These are phyloP conservation scores for Polytrichum commune DNA, from an alignment of 225 moss, liverwort and hornwort species.

Conservation along the genomic window DNA sequence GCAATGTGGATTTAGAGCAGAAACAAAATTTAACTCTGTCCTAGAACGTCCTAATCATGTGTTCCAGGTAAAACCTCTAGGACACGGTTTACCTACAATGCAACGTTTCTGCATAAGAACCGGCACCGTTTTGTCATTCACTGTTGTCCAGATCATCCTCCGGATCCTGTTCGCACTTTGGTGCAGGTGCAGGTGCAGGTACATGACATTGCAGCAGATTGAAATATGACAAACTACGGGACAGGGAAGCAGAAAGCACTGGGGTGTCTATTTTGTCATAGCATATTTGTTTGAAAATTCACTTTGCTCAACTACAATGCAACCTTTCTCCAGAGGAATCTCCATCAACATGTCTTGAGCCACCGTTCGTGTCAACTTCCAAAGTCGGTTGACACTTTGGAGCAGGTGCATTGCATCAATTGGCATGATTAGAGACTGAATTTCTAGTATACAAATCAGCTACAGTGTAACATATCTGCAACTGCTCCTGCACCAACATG, in stretches of 20 bases:
- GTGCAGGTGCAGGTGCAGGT: too few species aligned
- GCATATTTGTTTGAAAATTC: constrained; percentile 8
- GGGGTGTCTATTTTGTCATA: constrained; percentile 6
- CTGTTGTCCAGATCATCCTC: neutral
- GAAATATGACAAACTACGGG: too few species aligned
- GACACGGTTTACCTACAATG: constrained; percentile 22
- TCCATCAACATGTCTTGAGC: neutral
- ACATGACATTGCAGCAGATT: too few species aligned
- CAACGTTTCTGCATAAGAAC: constrained; percentile 36
- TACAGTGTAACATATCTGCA: constrained; percentile 1
- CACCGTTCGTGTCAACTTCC: neutral
- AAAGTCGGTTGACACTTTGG: constrained; percentile 21
- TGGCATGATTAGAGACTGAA: too few species aligned
- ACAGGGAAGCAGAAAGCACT: too few species aligned
- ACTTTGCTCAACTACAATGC: too few species aligned
- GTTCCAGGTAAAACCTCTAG: too few species aligned
- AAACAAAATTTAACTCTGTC: neutral
- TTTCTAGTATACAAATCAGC: neutral
- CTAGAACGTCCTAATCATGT: too few species aligned
- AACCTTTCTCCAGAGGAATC: constrained; percentile 5
- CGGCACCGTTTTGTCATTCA: constrained; percentile 28
- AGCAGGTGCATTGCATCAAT: constrained; percentile 29
- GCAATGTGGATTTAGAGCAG: too few species aligned
- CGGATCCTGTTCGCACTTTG: too few species aligned
- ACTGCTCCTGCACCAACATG: neutral